Percentiles rank a stretch among this genome's conserved stretches.
These are phyloP conservation scores for Pseudogymnoascus sp. DNA, from an alignment of 2,329 filamentous ascomycete species.

Conservation along the genomic window DNA sequence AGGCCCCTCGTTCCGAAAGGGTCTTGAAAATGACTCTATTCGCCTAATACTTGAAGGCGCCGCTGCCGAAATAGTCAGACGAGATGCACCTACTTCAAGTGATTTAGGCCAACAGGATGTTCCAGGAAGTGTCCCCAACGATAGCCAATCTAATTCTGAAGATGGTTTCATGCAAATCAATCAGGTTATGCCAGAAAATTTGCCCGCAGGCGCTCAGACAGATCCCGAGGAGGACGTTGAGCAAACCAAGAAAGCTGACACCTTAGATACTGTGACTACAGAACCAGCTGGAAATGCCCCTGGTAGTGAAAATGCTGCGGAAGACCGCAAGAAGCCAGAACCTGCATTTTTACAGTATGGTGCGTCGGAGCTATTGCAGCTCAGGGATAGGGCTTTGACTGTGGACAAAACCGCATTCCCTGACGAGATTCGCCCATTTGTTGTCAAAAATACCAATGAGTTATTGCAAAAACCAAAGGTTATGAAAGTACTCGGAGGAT, in stretches of 20 bases:
- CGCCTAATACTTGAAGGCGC: neutral
- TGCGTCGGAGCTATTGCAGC: neutral
- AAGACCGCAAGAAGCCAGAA: neutral
- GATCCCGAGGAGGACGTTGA: neutral
- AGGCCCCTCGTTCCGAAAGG: neutral
- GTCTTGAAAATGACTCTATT: neutral
- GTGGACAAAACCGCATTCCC: neutral
- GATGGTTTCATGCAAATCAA: neutral
- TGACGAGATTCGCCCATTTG: neutral
- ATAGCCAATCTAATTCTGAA: neutral
- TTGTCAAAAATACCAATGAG: neutral
- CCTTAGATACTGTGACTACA: neutral
- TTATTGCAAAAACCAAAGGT: neutral
- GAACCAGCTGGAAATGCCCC: neutral
- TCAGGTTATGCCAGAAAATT: neutral
- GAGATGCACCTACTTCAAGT: neutral
- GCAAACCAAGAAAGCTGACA: neutral
- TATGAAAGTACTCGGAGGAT: neutral
- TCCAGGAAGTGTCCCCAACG: neutral
- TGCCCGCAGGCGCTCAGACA: neutral
- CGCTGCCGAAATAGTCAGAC: neutral
- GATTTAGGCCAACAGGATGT: neutral
- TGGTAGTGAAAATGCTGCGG: neutral
- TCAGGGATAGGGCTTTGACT: neutral
- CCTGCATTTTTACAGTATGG: neutral